Evolutionary conservation across 192 early-diverging fungal species (phyloP).

Genomic region (Backusella macrospora): DNA sequence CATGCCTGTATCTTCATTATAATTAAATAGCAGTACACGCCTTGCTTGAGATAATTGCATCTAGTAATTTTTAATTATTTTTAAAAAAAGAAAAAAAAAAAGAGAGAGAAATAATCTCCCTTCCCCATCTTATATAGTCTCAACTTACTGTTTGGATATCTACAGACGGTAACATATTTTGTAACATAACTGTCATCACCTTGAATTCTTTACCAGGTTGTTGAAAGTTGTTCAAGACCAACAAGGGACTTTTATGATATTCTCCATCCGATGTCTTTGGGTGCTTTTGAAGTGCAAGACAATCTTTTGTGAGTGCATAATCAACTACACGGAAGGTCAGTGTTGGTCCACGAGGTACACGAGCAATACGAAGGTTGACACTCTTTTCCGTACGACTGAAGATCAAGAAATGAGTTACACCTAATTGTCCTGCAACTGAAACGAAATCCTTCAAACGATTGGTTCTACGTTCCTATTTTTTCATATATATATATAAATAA

Average conservation of each 20-base stretch:
- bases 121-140: constrained; percentile 21
- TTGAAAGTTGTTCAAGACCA: constrained; percentile 83
- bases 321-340: constrained; percentile 81
- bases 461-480: constrained; percentile 75
- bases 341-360: constrained; percentile 92
- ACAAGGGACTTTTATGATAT: constrained; percentile 78
- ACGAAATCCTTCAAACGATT: constrained; percentile 96
- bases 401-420: constrained; percentile 87
- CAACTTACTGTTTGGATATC: constrained; percentile 80
- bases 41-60: constrained; percentile 90
- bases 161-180: constrained; percentile 96
- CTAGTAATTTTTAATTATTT: no score
- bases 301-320: constrained; percentile 85
- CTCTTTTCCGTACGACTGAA: constrained; percentile 83
- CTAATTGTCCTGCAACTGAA: constrained; percentile 78
- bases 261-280: constrained; percentile 80
- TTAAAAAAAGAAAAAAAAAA: background rate
- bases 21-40: constrained; percentile 91
- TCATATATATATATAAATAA: background rate
- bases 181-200: constrained; percentile 92
- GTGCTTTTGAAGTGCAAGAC: constrained; percentile 71
- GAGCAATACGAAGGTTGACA: constrained; percentile 83
- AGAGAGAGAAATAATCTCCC: background rate
- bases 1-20: constrained; percentile 76
- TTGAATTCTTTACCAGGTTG: constrained; percentile 78